Percentiles rank a stretch among this genome's conserved stretches.
These are phyloP conservation scores for Petunia hybrid DNA, from an alignment of 305 asterid species.

Conservation along the genomic window DNA sequence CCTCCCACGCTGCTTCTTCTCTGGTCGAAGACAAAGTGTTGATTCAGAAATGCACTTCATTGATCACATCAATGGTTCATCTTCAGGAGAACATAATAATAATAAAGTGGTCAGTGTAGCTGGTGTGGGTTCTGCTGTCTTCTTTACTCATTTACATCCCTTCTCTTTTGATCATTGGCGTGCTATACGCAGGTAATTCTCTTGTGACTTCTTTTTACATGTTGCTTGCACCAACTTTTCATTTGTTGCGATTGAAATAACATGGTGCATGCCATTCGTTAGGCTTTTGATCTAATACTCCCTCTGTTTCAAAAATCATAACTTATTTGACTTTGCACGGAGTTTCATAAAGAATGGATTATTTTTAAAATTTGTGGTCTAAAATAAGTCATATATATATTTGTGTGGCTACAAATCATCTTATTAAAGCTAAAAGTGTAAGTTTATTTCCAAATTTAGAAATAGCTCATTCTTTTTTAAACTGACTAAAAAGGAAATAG, in stretches of 20 bases:
- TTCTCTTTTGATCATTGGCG: constrained; percentile 84
- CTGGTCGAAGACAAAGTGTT: constrained; percentile 60
- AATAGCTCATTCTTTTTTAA: too few species aligned
- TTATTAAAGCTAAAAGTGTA: too few species aligned
- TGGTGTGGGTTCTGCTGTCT: constrained; percentile 90
- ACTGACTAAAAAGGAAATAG: too few species aligned
- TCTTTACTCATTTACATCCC: constrained; percentile 71
- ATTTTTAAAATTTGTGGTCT: too few species aligned
- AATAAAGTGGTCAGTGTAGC: constrained; percentile 77
- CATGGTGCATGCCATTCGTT: too few species aligned
- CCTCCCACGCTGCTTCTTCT: constrained; percentile 87
- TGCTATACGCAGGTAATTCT: constrained; percentile 69
- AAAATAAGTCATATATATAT: too few species aligned
- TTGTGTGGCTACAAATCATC: too few species aligned
- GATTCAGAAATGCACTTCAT: constrained; percentile 46
- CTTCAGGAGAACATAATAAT: constrained; percentile 34
- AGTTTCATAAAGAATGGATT: too few species aligned
- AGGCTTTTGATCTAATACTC: too few species aligned
- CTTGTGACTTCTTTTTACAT: neutral
- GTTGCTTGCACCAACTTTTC: neutral
- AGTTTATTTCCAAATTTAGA: too few species aligned
- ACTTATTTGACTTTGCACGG: too few species aligned
- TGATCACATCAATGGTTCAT: constrained; percentile 29
- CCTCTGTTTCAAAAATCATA: too few species aligned
- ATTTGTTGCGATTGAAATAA: neutral